Base-by-base conservation (phyloP, 2,329 filamentous ascomycete genomes). In the Hypoxylon sp. region DNA sequence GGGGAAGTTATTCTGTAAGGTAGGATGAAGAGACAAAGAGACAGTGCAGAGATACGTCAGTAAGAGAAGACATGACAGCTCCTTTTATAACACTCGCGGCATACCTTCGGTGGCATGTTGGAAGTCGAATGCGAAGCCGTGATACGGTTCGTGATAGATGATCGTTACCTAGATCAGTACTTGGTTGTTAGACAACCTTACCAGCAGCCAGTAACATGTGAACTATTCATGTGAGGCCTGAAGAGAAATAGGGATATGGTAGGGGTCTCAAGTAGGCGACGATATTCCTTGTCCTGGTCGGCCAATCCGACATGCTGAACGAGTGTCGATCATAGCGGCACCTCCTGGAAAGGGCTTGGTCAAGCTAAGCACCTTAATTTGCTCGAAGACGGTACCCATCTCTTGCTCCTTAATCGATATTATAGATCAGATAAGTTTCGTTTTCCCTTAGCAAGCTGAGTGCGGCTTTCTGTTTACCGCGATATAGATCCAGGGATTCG, bases 261-360 rank as follows among this genome's bases (percentile, higher is more conserved):
- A 34, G 50, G 45, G 51, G 35, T 43, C 23, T 30, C 29, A 44
- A 42, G 44, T 29, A 32, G 40, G 36, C 32, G 48, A 51, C 52
- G 29, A 29, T 36, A 34, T 56, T 34, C 49, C 47, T 32, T 36
- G 38, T 38, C 36, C 27, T 35, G 13, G 27, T 12, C 43, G 43
- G 45, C 51, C 51, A 62, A 54, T 57, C 29, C 32, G 43, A 40
- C 25, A 23, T 55, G 51, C 57, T 60, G 50, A 34, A 43, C 34
- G 49, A 52, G 31, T 62, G 57, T 45, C 56, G 59, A 61, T 61
- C 59, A 31, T 13, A 58, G 53, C 40, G 51, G 30, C 49, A 56
- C 57, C 54, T 56, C 54, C 57, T 55, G 19, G 31, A 59, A 56
- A 37, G n/a, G 46, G 54, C 42, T 58, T 57, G 45, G 54, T 52